phyloP scores from a whole-genome alignment of 768 basidiomycete species.

The Pulveroboletus frians region DNA sequence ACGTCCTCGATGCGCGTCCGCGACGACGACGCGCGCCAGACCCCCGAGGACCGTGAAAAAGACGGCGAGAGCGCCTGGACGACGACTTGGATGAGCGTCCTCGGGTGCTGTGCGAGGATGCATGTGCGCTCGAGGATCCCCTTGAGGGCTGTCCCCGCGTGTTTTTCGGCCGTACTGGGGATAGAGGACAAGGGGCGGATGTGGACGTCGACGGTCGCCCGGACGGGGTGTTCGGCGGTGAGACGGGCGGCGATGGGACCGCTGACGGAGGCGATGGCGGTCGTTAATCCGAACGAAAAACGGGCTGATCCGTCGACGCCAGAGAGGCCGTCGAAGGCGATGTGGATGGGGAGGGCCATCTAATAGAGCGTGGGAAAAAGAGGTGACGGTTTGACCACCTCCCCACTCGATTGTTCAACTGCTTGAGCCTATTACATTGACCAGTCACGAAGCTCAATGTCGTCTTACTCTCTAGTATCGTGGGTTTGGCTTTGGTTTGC shows the following conservation, averaged over 20 bases:
- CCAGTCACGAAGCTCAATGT: too few relatives aligned
- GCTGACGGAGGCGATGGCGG: slow-evolving; percentile 66
- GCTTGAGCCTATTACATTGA: neutral
- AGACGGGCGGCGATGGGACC: slow-evolving; percentile 77
- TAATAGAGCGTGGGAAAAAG: neutral
- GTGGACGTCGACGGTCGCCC: slow-evolving; percentile 69
- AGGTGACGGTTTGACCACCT: too few relatives aligned
- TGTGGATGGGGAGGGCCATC: slow-evolving; percentile 18
- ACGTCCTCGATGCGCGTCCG: slow-evolving; percentile 21
- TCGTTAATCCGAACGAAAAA: slow-evolving; percentile 37
- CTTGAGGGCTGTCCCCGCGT: slow-evolving; percentile 49
- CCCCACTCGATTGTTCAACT: too few relatives aligned
- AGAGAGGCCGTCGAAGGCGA: slow-evolving; percentile 57
- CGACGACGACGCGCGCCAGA: neutral
- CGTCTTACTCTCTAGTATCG: neutral
- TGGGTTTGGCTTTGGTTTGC: neutral
- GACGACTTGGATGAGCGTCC: slow-evolving; percentile 74
- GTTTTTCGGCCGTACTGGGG: slow-evolving; percentile 65
- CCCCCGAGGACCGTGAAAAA: neutral
- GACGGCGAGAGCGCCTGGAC: slow-evolving; percentile 50
- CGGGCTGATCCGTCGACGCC: slow-evolving; percentile 73
- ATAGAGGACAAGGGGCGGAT: slow-evolving; percentile 66
- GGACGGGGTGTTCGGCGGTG: slow-evolving; percentile 62
- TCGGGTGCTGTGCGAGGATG: slow-evolving; percentile 62
- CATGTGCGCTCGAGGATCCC: slow-evolving; percentile 56